Evolutionary conservation across 2,329 filamentous ascomycete species (phyloP), one percentile per base, ranked within the genome.

Genomic region (Alternaria hordeiaustralica): DNA sequence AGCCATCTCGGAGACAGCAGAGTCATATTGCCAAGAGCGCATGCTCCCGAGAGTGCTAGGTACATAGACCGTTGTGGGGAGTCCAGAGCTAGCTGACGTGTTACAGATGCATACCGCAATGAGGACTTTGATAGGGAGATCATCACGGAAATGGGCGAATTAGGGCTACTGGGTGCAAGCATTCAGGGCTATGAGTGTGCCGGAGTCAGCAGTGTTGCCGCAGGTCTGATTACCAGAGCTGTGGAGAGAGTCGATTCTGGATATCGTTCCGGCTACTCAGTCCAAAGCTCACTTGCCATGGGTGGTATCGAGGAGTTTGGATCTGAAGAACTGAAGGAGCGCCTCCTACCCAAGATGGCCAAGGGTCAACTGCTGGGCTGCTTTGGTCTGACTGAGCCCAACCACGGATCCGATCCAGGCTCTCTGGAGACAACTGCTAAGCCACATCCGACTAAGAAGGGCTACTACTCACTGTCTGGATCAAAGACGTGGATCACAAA

Each of bases 401-500:
- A 97, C 79, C 94, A 97, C 79, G 94, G 94, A 63, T 96, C 92
- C 60, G 94, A 97, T 77, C 94, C 94, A 6, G 94, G 93, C 13
- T 92, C 91, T 36, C 95, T 97, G 93, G 94, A 97, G 85, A 93
- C 91, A 6, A 86, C 87, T 10, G 94, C 94, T n/a, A 93, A 90
- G 77, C 89, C 90, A 53, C 93, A 97, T 77, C 92, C 93, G 6
- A 90, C 88, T 8, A 94, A 94, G 84, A 90, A 92, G 75, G 94
- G 93, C 1, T 93, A 93, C 79, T 92, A 90, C 72, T 87, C 89
- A 46, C 82, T 97, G 36, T 93, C 90, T 49, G 94, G 94, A 2
- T 84, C 92, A 54, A 97, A 97, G 85, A 97, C 94, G 0, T 97
- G 94, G 94, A 97, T 97, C 78, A 97, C 94, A 13, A 97, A 97